Conservation (phyloP, 169 alveolate genomes). For the Theileria luwenshuni region DNA sequence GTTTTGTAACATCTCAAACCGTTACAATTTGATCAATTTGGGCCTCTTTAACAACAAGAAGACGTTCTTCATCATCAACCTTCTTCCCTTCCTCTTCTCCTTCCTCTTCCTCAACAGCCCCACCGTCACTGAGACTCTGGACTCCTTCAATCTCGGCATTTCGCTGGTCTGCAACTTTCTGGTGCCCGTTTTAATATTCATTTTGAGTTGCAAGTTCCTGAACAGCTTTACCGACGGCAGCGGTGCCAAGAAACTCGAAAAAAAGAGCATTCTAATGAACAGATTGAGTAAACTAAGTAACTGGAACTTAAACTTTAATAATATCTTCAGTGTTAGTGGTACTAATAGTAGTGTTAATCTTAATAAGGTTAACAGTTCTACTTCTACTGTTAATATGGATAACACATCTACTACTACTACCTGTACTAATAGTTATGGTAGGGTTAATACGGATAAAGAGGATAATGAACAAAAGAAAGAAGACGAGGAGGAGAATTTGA, state of each 20-base stretch:
- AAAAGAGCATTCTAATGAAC: no score
- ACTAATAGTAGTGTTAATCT: no score
- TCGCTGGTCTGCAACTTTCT: constrained; percentile 73
- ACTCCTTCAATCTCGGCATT: constrained; percentile 58
- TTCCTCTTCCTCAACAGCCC: constrained; percentile 72
- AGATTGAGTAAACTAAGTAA: no score
- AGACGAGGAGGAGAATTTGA: no score
- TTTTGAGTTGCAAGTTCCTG: neutral
- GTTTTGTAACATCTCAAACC: constrained; percentile 71
- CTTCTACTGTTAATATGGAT: no score
- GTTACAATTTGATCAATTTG: constrained; percentile 75
- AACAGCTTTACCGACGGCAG: neutral
- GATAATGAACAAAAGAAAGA: no score
- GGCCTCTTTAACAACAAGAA: constrained; percentile 61
- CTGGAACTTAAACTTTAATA: no score
- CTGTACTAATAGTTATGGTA: no score
- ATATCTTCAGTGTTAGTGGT: no score
- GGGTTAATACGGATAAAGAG: no score
- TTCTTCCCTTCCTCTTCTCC: constrained; percentile 71
- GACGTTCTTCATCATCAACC: constrained; percentile 71
- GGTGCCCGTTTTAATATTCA: constrained; percentile 45
- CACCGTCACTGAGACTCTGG: constrained; percentile 60
- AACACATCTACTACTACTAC: no score
- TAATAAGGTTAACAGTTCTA: no score
- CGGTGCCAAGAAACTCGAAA: neutral